Percentiles rank a stretch among this genome's conserved stretches.
Conservation (phyloP, 306 rosid genomes). For the Dicorynia guianensis region DNA sequence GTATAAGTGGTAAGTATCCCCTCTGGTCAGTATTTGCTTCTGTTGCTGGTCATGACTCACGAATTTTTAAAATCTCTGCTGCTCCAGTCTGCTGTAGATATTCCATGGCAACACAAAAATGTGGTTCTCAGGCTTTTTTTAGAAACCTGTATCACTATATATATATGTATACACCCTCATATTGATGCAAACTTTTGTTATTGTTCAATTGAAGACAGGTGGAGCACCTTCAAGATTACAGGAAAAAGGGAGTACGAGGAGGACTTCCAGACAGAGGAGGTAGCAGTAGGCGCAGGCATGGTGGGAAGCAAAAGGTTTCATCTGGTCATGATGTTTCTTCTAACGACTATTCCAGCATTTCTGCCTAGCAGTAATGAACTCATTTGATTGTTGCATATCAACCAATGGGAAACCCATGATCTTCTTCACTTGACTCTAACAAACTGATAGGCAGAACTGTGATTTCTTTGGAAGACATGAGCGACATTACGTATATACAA, state of each 20-base stretch:
- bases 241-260: conserved; percentile 48
- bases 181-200: neutral
- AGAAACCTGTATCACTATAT: too few species aligned
- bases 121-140: neutral
- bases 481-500: neutral
- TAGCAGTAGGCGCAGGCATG: conserved; percentile 46
- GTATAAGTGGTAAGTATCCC: conserved; percentile 44
- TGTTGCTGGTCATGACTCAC: neutral
- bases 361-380: conserved; percentile 39
- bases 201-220: conserved; percentile 59
- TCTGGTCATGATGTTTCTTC: conserved; percentile 59
- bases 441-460: neutral
- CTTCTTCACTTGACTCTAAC: neutral
- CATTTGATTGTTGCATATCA: conserved; percentile 30
- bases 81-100: neutral
- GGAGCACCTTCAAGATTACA: conserved; percentile 46
- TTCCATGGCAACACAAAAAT: conserved; percentile 1
- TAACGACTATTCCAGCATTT: conserved; percentile 48
- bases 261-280: conserved; percentile 46
- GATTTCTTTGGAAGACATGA: neutral
- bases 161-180: too few species aligned
- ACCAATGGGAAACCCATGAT: conserved; percentile 12
- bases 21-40: neutral
- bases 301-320: conserved; percentile 56
- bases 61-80: conserved; percentile 17